These are phyloP conservation scores for Asclepias syriaca DNA, from an alignment of 257 asterid genomes.

Conservation along the genomic window DNA sequence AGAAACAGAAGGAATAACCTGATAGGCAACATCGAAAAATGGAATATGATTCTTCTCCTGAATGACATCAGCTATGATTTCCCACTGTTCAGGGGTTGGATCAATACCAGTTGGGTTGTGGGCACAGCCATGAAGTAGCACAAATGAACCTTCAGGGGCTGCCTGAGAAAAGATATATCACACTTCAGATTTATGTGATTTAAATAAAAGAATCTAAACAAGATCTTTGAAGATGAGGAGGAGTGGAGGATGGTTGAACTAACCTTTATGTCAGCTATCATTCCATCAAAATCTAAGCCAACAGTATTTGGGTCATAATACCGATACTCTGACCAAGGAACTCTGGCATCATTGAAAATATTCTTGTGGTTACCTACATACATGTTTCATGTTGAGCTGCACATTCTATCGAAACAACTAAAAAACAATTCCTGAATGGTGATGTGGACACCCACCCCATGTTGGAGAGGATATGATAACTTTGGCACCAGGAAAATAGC, in stretches of 20 bases:
- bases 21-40: constrained; percentile 98
- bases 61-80: constrained; percentile 75
- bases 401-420: neutral
- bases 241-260: neutral
- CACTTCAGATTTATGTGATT: constrained; percentile 3
- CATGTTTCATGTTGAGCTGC: constrained; percentile 12
- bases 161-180: constrained; percentile 37
- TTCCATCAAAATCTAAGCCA: constrained; percentile 93
- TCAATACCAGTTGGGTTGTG: constrained; percentile 99
- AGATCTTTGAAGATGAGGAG: too few species aligned
- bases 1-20: constrained; percentile 44
- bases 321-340: constrained; percentile 92
- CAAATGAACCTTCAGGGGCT: constrained; percentile 92
- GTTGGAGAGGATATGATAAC: constrained; percentile 91
- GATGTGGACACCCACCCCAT: constrained; percentile 59
- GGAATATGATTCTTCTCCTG: constrained; percentile 91
- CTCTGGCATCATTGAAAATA: constrained; percentile 87
- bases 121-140: constrained; percentile 93
- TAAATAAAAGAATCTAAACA: neutral
- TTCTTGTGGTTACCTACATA: constrained; percentile 90
- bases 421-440: constrained; percentile 10
- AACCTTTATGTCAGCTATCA: constrained; percentile 97
- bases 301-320: constrained; percentile 90
- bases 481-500: constrained; percentile 83
- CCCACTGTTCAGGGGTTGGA: constrained; percentile 93